These are phyloP conservation scores for Eutrema yunnanense DNA, from an alignment of 345 rosid species.

Conservation along the genomic window DNA sequence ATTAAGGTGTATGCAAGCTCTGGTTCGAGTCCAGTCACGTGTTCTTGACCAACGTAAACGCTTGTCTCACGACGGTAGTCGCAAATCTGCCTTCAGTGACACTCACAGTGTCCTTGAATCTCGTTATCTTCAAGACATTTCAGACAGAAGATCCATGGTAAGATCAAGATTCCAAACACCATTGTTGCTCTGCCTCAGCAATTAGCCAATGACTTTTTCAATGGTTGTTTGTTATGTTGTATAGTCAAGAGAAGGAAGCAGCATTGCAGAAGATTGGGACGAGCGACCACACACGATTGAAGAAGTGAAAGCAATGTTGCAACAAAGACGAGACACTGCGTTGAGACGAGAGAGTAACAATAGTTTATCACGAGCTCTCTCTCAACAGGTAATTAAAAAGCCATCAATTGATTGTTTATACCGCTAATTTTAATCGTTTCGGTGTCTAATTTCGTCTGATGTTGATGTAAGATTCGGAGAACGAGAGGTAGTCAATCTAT, in stretches of 20 bases:
- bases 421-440: not conserved
- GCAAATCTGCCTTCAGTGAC: slow-evolving; percentile 61
- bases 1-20: slow-evolving; percentile 77
- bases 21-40: slow-evolving; percentile 72
- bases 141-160: slow-evolving; percentile 62
- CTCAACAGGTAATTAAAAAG: slow-evolving; percentile 45
- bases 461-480: slow-evolving; percentile 34
- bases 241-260: slow-evolving; percentile 78
- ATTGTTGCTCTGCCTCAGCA: not conserved
- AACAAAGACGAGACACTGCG: slow-evolving; percentile 53
- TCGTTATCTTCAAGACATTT: slow-evolving; percentile 53
- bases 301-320: slow-evolving; percentile 77
- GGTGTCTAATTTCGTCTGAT: not conserved
- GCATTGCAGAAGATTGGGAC: slow-evolving; percentile 75
- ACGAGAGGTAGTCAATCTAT: slow-evolving; percentile 47
- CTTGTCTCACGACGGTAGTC: slow-evolving; percentile 62
- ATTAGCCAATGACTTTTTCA: not conserved
- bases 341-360: slow-evolving; percentile 41
- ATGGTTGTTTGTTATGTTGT: not conserved
- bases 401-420: not conserved
- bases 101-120: slow-evolving; percentile 50
- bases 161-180: not conserved
- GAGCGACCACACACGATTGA: slow-evolving; percentile 61
- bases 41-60: slow-evolving; percentile 66
- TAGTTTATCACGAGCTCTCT: slow-evolving; percentile 46